Conservation (phyloP, 306 rosid genomes). For the Abrus precatorius region DNA sequence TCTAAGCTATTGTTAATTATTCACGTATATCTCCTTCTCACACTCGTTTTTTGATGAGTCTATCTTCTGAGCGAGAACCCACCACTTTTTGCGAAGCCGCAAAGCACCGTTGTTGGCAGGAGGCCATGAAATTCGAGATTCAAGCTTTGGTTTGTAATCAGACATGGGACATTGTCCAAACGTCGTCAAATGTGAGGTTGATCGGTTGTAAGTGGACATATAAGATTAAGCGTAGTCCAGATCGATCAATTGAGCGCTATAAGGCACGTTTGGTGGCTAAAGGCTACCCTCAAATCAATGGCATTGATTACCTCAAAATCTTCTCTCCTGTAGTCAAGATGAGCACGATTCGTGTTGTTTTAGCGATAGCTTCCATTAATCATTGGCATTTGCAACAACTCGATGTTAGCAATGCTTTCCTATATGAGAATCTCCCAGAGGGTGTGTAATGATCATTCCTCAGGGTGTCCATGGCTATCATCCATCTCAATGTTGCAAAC, state of each 20-base stretch:
- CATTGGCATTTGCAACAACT: too few relatives aligned
- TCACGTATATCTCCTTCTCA: not conserved
- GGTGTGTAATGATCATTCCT: too few relatives aligned
- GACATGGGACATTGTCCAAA: not conserved
- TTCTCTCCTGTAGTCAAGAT: too few relatives aligned
- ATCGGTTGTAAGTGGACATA: not conserved
- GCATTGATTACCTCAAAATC: too few relatives aligned
- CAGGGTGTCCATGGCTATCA: too few relatives aligned
- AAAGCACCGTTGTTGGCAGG: not conserved
- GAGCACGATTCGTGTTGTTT: too few relatives aligned
- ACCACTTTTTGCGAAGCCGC: not conserved
- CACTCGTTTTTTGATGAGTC: not conserved
- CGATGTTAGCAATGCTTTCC: too few relatives aligned
- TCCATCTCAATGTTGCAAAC: too few relatives aligned
- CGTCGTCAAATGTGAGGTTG: not conserved
- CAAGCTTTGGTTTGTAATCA: not conserved
- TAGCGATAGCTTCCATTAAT: too few relatives aligned
- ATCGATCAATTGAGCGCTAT: not conserved
- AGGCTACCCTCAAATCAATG: not conserved
- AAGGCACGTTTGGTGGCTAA: not conserved
- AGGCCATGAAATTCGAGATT: not conserved
- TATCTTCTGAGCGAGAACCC: not conserved
- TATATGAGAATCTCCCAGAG: too few relatives aligned
- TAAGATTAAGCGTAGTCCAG: not conserved
- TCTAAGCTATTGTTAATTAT: not conserved